Evolutionary conservation across 2,329 filamentous ascomycete genomes (phyloP), one percentile per base, ranked within the genome.

Genomic region (Corynespora cassiicola): DNA sequence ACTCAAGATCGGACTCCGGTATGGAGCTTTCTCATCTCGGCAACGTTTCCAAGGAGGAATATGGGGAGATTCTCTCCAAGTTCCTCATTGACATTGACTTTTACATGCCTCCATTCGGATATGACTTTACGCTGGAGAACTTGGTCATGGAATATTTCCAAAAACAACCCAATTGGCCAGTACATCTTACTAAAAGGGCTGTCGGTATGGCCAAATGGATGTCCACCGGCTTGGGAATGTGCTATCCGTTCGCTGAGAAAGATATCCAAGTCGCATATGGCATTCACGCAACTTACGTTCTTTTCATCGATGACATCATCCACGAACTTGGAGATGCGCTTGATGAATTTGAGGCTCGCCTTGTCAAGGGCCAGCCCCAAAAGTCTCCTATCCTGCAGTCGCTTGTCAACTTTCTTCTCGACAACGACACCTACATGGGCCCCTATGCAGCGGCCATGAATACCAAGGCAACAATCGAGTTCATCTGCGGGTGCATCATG

Each of bases 371-470:
- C 24, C 42, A 36, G 24, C 38, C 38, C 9, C 43, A 46, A 28
- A 46, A 46, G 35, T 46, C 43, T n/a, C 43, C 43, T n/a, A 46
- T 46, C 27, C 23, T 46, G 18, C 43, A 46, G 29, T 46, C 43
- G 11, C 23, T 46, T 26, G 38, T 42, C 12, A 25, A 46, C 21
- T 46, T 46, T 27, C 31, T 46, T 18, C 17, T 38, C 3, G 21
- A 32, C 29, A 39, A 39, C 15, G 17, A 14, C 28, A 39, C 36
- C 11, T 39, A 39, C 28, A 39, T 36, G 43, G 43, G 43, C 2
- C 43, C 38, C 10, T 46, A 46, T 24, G 43, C 38, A 22, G 38
- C 43, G 20, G 38, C 43, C 9, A 46, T 46, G 43, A 46, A 46
- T 21, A 46, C 43, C 6, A 46, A 46, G 30, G 43, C 43, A 8